Evolutionary conservation across 495 filamentous ascomycete genomes (phyloP).

Genomic region (Aspergillus sclerotioniger): DNA sequence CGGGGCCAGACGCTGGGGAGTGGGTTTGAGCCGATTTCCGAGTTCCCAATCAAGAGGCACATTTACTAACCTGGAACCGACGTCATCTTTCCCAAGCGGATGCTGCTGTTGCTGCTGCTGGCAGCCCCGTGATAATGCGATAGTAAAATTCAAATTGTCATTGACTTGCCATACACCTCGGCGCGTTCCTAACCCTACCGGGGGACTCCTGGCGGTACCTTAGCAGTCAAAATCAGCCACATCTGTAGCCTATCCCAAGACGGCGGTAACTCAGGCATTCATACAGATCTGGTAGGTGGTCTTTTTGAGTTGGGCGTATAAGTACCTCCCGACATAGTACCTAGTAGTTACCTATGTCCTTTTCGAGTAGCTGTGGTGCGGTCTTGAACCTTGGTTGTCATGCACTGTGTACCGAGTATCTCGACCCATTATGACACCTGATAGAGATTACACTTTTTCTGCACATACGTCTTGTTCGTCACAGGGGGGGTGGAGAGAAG

Average conservation of each 20-base stretch:
- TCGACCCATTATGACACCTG: background rate
- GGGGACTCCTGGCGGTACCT: background rate
- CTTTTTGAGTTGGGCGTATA: background rate
- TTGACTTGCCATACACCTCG: background rate
- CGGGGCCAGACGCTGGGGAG: background rate
- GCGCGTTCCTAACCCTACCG: background rate
- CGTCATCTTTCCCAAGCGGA: background rate
- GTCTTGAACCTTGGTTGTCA: background rate
- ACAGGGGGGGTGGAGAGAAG: background rate
- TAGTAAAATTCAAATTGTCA: background rate
- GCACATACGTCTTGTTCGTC: background rate
- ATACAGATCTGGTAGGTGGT: background rate
- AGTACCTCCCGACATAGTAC: background rate
- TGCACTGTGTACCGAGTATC: too few species aligned
- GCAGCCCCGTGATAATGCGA: too few species aligned
- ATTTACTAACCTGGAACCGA: background rate
- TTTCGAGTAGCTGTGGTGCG: background rate
- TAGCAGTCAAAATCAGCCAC: constrained; percentile 2
- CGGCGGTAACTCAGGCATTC: background rate
- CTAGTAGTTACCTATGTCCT: background rate
- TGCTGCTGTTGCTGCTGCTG: too few species aligned
- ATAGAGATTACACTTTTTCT: background rate
- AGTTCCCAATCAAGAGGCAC: background rate
- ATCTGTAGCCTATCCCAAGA: background rate
- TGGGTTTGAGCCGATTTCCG: background rate